Percentiles rank a stretch among this genome's conserved stretches.
phyloP scores from a whole-genome alignment of 148 eudicot genomes.

The Suaeda aralocaspica region DNA sequence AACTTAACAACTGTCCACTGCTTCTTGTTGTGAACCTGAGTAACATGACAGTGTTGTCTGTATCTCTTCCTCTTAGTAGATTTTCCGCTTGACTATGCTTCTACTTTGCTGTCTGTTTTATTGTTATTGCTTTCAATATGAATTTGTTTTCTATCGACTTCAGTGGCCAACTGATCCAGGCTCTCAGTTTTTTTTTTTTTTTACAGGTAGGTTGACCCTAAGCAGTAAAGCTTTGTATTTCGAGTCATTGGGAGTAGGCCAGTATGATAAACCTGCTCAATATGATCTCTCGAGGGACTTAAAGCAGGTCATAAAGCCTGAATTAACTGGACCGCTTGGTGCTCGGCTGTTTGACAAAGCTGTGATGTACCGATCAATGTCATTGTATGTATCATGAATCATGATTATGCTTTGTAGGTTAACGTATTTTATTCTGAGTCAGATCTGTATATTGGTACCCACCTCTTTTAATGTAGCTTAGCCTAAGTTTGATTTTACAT shows the following conservation, averaged over 20 bases:
- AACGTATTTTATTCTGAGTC: not conserved
- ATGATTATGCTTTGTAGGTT: constrained; percentile 17
- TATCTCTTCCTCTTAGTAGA: not conserved
- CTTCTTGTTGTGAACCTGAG: not conserved
- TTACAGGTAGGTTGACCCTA: constrained; percentile 74
- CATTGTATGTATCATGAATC: constrained; percentile 44
- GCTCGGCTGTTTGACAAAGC: constrained; percentile 93
- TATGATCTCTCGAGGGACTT: constrained; percentile 66
- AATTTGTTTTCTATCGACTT: not conserved
- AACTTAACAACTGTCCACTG: not conserved
- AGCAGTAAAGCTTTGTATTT: constrained; percentile 72
- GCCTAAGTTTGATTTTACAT: no score
- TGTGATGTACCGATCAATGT: constrained; percentile 73
- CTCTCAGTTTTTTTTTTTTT: not conserved
- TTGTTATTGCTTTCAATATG: not conserved
- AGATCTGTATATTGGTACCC: not conserved
- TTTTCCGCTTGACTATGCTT: not conserved
- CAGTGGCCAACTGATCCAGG: not conserved
- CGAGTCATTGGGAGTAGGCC: constrained; percentile 76
- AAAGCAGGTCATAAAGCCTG: constrained; percentile 85
- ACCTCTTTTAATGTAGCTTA: no score
- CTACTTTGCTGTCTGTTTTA: not conserved
- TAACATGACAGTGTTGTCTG: not conserved
- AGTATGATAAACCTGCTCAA: constrained; percentile 71
- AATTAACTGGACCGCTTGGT: constrained; percentile 87